phyloP scores from a whole-genome alignment of 208 protist species.

The Phytomonas sp. region DNA sequence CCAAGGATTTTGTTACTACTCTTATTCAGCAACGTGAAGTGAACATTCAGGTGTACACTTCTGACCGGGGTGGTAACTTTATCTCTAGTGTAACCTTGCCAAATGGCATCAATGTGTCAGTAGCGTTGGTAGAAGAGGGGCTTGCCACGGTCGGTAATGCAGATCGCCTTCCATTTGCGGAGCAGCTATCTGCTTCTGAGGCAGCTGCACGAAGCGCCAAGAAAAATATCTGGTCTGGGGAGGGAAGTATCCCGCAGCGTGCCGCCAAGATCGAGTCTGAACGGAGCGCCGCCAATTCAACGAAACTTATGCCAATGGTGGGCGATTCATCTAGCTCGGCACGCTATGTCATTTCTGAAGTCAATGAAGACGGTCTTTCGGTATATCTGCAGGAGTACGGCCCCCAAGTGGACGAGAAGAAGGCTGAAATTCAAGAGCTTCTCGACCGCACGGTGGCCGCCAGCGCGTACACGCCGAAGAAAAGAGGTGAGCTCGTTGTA shows the following conservation, averaged over 20 bases:
- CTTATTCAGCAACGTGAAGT: constrained; percentile 74
- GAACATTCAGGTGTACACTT: constrained; percentile 77
- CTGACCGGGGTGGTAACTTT: constrained; percentile 82
- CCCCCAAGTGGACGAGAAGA: constrained; percentile 28
- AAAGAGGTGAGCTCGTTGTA: constrained; percentile 66
- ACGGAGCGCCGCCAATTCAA: constrained; percentile 16
- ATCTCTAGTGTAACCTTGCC: constrained; percentile 51
- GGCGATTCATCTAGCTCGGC: constrained; percentile 38
- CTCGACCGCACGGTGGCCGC: constrained; percentile 33
- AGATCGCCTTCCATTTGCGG: constrained; percentile 55
- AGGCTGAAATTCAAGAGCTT: constrained; percentile 46
- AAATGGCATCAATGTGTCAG: constrained; percentile 67
- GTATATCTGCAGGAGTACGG: constrained; percentile 61
- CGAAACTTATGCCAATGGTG: constrained; percentile 20
- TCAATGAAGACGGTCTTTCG: constrained; percentile 61
- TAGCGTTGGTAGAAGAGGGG: constrained; percentile 60
- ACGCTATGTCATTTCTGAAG: constrained; percentile 51
- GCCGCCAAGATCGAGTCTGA: constrained; percentile 57
- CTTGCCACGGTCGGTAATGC: constrained; percentile 74
- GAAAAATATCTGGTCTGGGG: constrained; percentile 54
- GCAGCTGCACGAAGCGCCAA: constrained; percentile 34
- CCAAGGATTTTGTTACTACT: constrained; percentile 57
- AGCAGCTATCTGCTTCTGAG: constrained; percentile 71
- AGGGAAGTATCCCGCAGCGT: constrained; percentile 45
- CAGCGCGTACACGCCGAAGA: constrained; percentile 17